Percentiles rank a stretch among this genome's conserved stretches.
phyloP scores from a whole-genome alignment of 192 early-diverging fungal genomes.

The Chytriomyces confervae region DNA sequence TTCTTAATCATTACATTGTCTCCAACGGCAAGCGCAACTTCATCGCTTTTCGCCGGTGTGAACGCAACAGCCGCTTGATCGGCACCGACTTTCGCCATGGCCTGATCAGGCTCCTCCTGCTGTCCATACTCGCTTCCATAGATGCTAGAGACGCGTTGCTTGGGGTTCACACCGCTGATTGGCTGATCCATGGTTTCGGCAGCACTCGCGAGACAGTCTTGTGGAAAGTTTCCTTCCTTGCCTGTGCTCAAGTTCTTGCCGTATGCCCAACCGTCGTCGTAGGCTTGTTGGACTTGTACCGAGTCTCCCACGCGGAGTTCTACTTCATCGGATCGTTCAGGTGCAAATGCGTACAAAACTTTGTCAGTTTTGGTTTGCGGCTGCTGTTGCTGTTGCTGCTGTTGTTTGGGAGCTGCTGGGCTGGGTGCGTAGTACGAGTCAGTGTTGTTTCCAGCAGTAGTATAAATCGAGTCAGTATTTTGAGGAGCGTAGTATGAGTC shows the following conservation, averaged over 20 bases:
- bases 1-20: not conserved
- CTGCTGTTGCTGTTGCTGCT: not conserved
- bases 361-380: not conserved
- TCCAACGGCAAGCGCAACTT: not conserved
- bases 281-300: not conserved
- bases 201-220: not conserved
- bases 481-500: not conserved
- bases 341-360: conserved; percentile 9
- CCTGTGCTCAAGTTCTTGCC: not conserved
- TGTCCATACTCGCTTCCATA: conserved; percentile 1
- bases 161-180: not conserved
- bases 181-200: not conserved
- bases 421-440: not conserved
- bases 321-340: conserved; percentile 19
- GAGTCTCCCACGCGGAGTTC: not conserved
- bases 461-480: not conserved
- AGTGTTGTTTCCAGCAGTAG: not conserved
- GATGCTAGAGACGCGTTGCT: conserved; percentile 17
- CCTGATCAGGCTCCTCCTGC: not conserved
- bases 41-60: not conserved
- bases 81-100: not conserved
- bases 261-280: conserved; percentile 27
- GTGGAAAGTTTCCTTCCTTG: conserved; percentile 6
- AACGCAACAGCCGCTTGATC: not conserved
- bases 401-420: not conserved